These are phyloP conservation scores for Paecilomyces sp. DNA, from an alignment of 2,329 filamentous ascomycete species.

Conservation along the genomic window DNA sequence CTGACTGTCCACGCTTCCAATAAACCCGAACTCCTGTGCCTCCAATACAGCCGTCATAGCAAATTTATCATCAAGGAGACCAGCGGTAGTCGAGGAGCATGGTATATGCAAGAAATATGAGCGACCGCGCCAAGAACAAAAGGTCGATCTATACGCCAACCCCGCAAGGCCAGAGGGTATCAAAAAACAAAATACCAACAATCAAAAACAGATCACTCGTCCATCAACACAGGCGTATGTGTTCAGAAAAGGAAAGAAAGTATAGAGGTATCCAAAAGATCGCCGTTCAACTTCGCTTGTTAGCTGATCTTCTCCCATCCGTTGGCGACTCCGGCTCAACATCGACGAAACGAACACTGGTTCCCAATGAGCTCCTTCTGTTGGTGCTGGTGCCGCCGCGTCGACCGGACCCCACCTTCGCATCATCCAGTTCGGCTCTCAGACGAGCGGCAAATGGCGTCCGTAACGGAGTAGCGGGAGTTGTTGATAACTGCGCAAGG, in stretches of 20 bases:
- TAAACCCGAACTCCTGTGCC: not conserved
- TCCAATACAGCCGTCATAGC: not conserved
- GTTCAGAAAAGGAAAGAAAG: not conserved
- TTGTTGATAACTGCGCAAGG: slow-evolving; percentile 37
- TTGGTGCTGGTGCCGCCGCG: slow-evolving; percentile 3
- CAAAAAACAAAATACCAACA: not conserved
- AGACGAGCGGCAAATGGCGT: slow-evolving; percentile 38
- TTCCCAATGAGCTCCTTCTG: slow-evolving; percentile 15
- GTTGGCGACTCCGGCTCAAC: slow-evolving; percentile 35
- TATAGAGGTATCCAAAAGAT: not conserved
- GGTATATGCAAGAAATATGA: not conserved
- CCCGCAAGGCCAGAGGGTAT: not conserved
- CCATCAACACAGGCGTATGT: not conserved
- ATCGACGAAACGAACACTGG: slow-evolving; percentile 35
- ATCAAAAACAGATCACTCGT: slow-evolving; percentile 1
- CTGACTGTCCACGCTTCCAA: not conserved
- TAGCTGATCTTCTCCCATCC: slow-evolving; percentile 29
- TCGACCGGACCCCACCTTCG: slow-evolving; percentile 14
- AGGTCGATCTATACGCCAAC: not conserved
- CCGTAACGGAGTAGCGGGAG: slow-evolving; percentile 35
- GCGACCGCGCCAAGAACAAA: not conserved
- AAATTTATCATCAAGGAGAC: not conserved
- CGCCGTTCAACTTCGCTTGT: slow-evolving; percentile 18
- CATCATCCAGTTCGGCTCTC: slow-evolving; percentile 12
- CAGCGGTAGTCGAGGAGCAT: not conserved